Base-by-base conservation (phyloP, 2,329 filamentous ascomycete species). In the Alternaria metachromatica region DNA sequence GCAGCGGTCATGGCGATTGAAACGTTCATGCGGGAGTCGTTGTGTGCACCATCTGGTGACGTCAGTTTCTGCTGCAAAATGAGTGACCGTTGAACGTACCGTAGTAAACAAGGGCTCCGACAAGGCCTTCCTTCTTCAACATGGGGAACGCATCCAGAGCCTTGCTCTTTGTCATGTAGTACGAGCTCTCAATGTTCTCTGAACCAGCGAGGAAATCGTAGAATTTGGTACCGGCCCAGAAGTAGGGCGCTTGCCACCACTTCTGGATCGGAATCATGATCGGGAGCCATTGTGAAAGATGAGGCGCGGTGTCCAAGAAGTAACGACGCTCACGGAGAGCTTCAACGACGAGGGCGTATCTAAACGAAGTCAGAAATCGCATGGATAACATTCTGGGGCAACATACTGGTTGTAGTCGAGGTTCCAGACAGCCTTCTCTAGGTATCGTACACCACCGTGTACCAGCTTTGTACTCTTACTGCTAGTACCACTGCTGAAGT, bases 1-100 rank as follows among this genome's bases (percentile, higher is more conserved):
- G 93, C 92, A 60, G 93, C 92, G 18, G 93, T 96, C 88, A 95
- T 92, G 20, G 92, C 93, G 61, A 96, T 85, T 9, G 92, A 94
- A 26, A 96, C 91, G 76, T 96, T 96, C 93, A 97, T 96, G 54
- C 93, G 88, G 20, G 93, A 96, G 80, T 97, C 93, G 76, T 97
- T 97, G 82, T 97, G 93, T 28, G 92, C 92, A 72, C 93, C 93
- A 82, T 97, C 93, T 87, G 61, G 23, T 28, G 33, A 6, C 23
- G 59, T 81, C 67, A 81, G 75, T 57, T 50, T 15, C 21, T 28
- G 33, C 30, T 11, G 26, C n/a, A 12, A 28, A 44, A 21, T 10
- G n/a, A 37, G n/a, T 49, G 7, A 20, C 51, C 21, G 10, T 30
- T 21, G 26, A 28, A 62, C 74, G 57, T 80, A 87, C 87, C 90